A percentile compares a stretch with the other conserved stretches of the same genome.
These are phyloP conservation scores for Arabis alpina DNA, from an alignment of 345 rosid genomes.

Conservation along the genomic window DNA sequence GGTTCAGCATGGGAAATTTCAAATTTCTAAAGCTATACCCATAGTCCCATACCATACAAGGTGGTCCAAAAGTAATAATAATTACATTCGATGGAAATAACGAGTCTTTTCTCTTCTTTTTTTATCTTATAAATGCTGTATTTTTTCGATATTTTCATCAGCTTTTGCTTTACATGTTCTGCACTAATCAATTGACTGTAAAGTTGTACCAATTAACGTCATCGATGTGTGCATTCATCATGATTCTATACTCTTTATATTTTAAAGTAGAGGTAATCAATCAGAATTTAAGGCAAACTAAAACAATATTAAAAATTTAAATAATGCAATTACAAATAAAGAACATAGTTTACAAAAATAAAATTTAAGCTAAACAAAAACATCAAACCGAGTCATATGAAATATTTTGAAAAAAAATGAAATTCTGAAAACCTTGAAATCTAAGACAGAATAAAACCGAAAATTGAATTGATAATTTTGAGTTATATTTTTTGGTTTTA, in stretches of 20 bases:
- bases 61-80: slow-evolving; percentile 38
- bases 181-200: slow-evolving; percentile 30
- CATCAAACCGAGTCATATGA: too few relatives aligned
- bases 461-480: not conserved
- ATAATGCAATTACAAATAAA: too few relatives aligned
- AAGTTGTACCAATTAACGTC: slow-evolving; percentile 35
- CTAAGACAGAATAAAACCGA: too few relatives aligned
- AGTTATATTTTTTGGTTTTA: not conserved
- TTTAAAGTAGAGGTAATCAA: not conserved
- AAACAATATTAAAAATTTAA: not conserved
- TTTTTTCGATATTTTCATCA: slow-evolving; percentile 13
- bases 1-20: slow-evolving; percentile 32
- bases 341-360: too few relatives aligned
- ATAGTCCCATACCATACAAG: slow-evolving; percentile 26
- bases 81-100: slow-evolving; percentile 23
- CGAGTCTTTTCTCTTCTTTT: slow-evolving; percentile 9
- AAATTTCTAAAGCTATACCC: slow-evolving; percentile 23
- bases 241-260: slow-evolving; percentile 13
- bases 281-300: not conserved
- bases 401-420: too few relatives aligned
- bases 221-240: slow-evolving; percentile 36
- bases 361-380: too few relatives aligned
- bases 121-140: slow-evolving; percentile 5
- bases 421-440: too few relatives aligned
- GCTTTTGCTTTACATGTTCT: slow-evolving; percentile 40